Percentiles rank a stretch among this genome's conserved stretches.
Conservation (phyloP, 2,329 filamentous ascomycete genomes). For the Alternaria atra region DNA sequence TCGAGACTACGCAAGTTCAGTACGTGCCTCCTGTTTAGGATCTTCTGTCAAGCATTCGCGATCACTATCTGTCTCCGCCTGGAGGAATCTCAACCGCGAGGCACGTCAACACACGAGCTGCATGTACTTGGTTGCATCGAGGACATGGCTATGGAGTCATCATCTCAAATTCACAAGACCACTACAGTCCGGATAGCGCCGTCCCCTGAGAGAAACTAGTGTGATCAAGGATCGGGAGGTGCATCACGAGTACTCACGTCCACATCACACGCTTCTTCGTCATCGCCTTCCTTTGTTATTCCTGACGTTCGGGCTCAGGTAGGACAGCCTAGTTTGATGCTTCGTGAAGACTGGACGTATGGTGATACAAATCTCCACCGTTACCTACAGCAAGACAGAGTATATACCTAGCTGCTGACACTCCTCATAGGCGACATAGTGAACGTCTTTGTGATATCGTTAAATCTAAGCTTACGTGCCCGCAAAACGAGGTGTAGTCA, state of each 20-base stretch:
- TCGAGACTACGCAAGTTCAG: background rate
- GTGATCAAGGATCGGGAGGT: background rate
- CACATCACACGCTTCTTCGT: background rate
- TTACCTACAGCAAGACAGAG: background rate
- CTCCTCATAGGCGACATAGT: background rate
- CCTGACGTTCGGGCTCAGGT: background rate
- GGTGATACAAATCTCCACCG: background rate
- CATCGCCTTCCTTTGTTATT: background rate
- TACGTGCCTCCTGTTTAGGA: background rate
- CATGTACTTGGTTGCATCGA: background rate
- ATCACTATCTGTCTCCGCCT: background rate
- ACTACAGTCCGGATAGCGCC: background rate
- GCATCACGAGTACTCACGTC: background rate
- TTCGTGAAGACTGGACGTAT: background rate
- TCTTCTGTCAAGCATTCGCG: background rate
- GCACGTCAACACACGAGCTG: background rate
- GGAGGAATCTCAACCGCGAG: too few species aligned
- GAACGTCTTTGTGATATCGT: background rate
- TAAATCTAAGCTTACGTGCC: background rate
- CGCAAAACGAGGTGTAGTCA: background rate
- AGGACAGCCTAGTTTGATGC: background rate
- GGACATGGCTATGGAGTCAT: background rate
- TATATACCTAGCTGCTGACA: background rate
- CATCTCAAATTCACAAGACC: background rate
- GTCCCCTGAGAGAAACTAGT: background rate